Evolutionary conservation across 768 basidiomycete species (phyloP).

Genomic region (Lentinula raphanica): DNA sequence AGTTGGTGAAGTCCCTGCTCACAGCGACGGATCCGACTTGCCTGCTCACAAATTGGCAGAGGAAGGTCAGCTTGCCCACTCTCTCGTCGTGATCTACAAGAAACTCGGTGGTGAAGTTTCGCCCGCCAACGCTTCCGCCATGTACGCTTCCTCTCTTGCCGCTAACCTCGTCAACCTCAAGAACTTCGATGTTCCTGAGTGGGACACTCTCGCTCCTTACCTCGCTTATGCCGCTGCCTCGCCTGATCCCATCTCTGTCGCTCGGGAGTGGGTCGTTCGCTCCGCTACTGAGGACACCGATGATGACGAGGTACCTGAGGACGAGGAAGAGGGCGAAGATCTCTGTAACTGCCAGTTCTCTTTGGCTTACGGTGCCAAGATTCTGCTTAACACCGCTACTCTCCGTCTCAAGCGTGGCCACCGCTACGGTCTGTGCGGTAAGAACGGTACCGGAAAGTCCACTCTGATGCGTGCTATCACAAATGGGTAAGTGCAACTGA

Average conservation of each 20-base stretch:
- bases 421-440: constrained; percentile 97
- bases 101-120: constrained; percentile 66
- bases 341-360: constrained; percentile 99
- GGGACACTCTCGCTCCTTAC: constrained; percentile 79
- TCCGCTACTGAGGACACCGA: constrained; percentile 76
- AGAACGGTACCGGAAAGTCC: constrained; percentile 98
- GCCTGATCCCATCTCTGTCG: constrained; percentile 62
- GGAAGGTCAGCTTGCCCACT: constrained; percentile 54
- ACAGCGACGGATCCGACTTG: constrained; percentile 85
- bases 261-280: constrained; percentile 85
- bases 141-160: constrained; percentile 76
- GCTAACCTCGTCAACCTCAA: constrained; percentile 84
- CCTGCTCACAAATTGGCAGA: constrained; percentile 80
- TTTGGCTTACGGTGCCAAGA: constrained; percentile 97
- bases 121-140: constrained; percentile 48
- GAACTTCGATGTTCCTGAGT: constrained; percentile 87
- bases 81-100: constrained; percentile 78
- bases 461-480: constrained; percentile 91
- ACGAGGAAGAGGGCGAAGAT: constrained; percentile 98
- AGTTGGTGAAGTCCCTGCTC: constrained; percentile 83
- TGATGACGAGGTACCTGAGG: constrained; percentile 64
- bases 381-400: constrained; percentile 91
- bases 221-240: constrained; percentile 58
- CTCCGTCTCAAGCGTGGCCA: constrained; percentile 98
- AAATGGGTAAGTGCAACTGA: constrained; percentile 51